A percentile compares a stretch with the other conserved stretches of the same genome.
Conservation (phyloP, 306 rosid species). For the Sphenostylis stenocarpa region DNA sequence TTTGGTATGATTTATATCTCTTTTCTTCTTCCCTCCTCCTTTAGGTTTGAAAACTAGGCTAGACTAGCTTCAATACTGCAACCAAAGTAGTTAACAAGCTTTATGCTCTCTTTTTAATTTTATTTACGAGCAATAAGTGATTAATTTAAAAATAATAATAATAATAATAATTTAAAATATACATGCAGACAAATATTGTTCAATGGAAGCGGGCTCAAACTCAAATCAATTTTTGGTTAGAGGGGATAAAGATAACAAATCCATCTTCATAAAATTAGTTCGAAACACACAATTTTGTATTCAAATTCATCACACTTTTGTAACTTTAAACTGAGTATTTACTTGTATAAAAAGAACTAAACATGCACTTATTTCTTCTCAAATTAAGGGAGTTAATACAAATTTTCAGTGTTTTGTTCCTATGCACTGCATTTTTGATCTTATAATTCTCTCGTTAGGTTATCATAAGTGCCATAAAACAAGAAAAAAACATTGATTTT, state of each 20-base stretch:
- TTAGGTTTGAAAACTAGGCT: conserved; percentile 11
- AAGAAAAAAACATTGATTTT: conserved; percentile 16
- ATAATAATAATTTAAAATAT: neutral
- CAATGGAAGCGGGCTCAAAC: neutral
- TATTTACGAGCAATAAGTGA: neutral
- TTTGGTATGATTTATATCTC: neutral
- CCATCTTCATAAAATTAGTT: neutral
- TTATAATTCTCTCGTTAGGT: neutral
- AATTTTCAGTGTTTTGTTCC: neutral
- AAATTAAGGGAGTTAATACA: neutral
- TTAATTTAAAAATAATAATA: neutral
- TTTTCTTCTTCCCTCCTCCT: neutral
- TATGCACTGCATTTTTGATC: neutral
- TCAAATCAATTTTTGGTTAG: neutral
- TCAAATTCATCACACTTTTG: no score
- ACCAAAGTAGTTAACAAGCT: neutral
- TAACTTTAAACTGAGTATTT: neutral
- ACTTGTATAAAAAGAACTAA: no score
- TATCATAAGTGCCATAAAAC: neutral
- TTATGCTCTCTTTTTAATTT: neutral
- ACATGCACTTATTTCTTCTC: neutral
- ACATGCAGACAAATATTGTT: neutral
- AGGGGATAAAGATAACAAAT: neutral
- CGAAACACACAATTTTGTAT: neutral
- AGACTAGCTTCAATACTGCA: neutral